Conservation (phyloP, 2,329 filamentous ascomycete species). For the Ophiostoma quercus region DNA sequence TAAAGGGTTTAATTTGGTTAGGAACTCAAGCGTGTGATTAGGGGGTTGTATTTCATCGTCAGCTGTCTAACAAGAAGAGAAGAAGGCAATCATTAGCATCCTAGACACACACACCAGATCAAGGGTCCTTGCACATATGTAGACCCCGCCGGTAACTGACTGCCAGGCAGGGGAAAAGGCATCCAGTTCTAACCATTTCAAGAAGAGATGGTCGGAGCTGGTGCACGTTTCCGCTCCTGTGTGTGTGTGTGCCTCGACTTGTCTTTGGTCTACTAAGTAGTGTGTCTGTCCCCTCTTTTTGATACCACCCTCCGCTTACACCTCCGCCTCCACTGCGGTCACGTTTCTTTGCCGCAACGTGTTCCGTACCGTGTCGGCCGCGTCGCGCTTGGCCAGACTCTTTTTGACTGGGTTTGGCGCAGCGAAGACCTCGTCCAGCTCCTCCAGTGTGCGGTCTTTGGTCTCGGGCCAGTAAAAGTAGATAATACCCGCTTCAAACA, state of each 20-base stretch:
- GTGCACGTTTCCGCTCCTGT: not conserved
- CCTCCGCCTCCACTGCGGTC: not conserved
- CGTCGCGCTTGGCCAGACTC: conserved; percentile 23
- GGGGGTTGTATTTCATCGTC: not conserved
- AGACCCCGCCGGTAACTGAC: not conserved
- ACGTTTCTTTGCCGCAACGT: conserved; percentile 1
- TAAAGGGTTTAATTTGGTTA: not conserved
- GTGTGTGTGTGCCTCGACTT: not conserved
- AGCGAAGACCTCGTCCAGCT: conserved; percentile 24
- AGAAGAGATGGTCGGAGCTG: not conserved
- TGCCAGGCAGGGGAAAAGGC: not conserved
- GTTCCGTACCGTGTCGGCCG: conserved; percentile 7
- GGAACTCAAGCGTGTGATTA: not conserved
- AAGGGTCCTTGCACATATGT: not conserved
- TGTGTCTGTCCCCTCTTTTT: not conserved
- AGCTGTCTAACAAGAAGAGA: not conserved
- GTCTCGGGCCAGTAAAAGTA: conserved; percentile 45
- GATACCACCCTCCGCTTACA: conserved; percentile 4
- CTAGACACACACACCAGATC: not conserved
- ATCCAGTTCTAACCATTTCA: not conserved
- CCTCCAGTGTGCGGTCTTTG: conserved; percentile 23
- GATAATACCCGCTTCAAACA: conserved; percentile 38
- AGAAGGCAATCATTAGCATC: not conserved
- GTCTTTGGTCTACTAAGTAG: not conserved
- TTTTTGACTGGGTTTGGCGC: conserved; percentile 25